Base-by-base conservation (phyloP, 2,329 filamentous ascomycete genomes). In the Chalara sp. region DNA sequence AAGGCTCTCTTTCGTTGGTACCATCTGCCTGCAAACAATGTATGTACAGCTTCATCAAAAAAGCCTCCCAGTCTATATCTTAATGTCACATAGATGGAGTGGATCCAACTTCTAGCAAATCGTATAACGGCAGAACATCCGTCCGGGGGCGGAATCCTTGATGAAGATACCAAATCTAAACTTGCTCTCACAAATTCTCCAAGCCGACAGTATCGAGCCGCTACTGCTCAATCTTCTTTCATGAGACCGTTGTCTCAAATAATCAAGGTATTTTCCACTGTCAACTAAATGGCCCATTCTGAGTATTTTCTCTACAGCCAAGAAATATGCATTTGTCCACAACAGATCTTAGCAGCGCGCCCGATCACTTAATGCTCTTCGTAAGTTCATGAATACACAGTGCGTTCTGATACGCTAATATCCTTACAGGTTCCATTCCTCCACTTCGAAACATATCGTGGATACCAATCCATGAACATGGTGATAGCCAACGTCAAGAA, bases 11-110 rank as follows among this genome's bases (percentile, higher is more conserved):
- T 40, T 13, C n/a, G 45, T 10, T 47, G 46, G 46, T 47, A 47
- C 29, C 45, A 47, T 39, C 45, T 47, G 21, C 45, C 45, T 13
- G 45, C 45, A 12, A 47, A 47, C 21, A 47, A 47, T 47, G 44
- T 46, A 33, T 29, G 44, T 32, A 31, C 7, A 7, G 8, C 44
- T 46, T 5, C 32, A 5, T 30, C 6, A 6, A 10, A n/a, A 35
- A 32, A 7, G n/a, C 32, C 3, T 30, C n/a, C 11, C 12, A 30
- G 32, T n/a, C 12, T 21, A 21, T 21, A 21, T 21, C 30, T 46
- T 10, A 39, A 10, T 10, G n/a, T 39, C 35, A n/a, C 32, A 6
- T 13, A 47, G 45, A 48, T 48, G 37, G 35, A 11, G 29, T 48
- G 46, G 46, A n/a, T 48, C 32, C 6, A 48, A 11, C 29, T 42